phyloP scores from a whole-genome alignment of 352 stramenopile genomes.

The Phytopythium montanum region DNA sequence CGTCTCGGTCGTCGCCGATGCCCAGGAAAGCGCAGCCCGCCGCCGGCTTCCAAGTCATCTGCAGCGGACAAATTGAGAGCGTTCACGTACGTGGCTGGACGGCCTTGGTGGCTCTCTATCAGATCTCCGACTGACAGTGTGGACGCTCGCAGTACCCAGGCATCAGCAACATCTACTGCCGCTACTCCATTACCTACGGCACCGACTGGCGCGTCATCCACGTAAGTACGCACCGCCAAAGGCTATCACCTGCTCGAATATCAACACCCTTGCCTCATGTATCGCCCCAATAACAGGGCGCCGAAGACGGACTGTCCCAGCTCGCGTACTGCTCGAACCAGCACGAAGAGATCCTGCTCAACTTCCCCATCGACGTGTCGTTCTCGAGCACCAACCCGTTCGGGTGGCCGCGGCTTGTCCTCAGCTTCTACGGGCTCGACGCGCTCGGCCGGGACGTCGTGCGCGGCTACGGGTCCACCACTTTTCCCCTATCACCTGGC shows the following conservation, averaged over 20 bases:
- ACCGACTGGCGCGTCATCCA: slow-evolving; percentile 91
- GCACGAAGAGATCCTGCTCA: slow-evolving; percentile 85
- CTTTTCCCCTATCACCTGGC: slow-evolving; percentile 72
- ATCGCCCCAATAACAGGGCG: slow-evolving; percentile 23
- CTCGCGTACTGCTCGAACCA: slow-evolving; percentile 64
- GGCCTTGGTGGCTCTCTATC: not conserved
- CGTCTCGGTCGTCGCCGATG: not conserved
- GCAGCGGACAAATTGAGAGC: slow-evolving; percentile 55
- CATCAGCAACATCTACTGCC: slow-evolving; percentile 89
- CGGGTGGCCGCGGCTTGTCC: slow-evolving; percentile 91
- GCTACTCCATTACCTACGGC: slow-evolving; percentile 90
- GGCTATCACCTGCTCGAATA: not conserved
- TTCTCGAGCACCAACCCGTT: slow-evolving; percentile 95
- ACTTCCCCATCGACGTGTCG: slow-evolving; percentile 95
- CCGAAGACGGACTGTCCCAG: slow-evolving; percentile 86
- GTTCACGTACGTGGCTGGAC: slow-evolving; percentile 31
- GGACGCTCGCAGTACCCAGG: slow-evolving; percentile 47
- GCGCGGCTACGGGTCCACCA: slow-evolving; percentile 88
- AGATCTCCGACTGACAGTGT: not conserved
- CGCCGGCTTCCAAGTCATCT: slow-evolving; percentile 52
- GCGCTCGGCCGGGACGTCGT: slow-evolving; percentile 88
- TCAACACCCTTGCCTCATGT: not conserved
- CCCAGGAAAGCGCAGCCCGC: slow-evolving; percentile 16
- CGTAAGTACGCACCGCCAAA: slow-evolving; percentile 19
- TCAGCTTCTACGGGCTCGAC: slow-evolving; percentile 90